Conservation (phyloP, 305 asterid species). For the Fraxinus xanthoxyloides region DNA sequence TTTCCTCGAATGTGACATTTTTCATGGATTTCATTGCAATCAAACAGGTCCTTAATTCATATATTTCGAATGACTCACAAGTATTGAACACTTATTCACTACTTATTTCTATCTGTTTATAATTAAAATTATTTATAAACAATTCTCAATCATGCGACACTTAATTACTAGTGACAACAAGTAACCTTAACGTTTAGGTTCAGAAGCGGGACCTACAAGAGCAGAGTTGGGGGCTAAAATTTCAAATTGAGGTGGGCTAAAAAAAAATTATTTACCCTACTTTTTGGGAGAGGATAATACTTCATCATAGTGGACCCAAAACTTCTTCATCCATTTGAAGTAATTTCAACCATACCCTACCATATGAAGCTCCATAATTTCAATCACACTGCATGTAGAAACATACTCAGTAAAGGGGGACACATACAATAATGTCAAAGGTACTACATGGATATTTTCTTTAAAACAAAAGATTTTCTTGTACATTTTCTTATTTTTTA, state of each 20-base stretch:
- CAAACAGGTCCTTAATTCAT: neutral
- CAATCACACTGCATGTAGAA: constrained; percentile 25
- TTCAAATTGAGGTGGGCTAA: neutral
- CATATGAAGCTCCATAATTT: constrained; percentile 26
- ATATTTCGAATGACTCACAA: neutral
- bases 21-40: too few species aligned
- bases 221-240: neutral
- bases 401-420: constrained; percentile 26
- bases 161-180: neutral
- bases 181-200: neutral
- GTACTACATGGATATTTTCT: neutral
- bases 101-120: neutral
- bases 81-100: too few species aligned
- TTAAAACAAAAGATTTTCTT: neutral
- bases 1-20: too few species aligned
- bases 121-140: too few species aligned
- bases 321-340: constrained; percentile 21
- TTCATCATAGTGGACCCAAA: neutral
- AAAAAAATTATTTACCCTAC: neutral
- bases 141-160: neutral
- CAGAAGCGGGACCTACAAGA: neutral
- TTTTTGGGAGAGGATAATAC: neutral
- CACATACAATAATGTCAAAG: constrained; percentile 33
- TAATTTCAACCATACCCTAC: constrained; percentile 32
- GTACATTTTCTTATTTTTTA: neutral